These are phyloP conservation scores for Aspergillus ustus DNA, from an alignment of 2,329 filamentous ascomycete genomes.

Conservation along the genomic window DNA sequence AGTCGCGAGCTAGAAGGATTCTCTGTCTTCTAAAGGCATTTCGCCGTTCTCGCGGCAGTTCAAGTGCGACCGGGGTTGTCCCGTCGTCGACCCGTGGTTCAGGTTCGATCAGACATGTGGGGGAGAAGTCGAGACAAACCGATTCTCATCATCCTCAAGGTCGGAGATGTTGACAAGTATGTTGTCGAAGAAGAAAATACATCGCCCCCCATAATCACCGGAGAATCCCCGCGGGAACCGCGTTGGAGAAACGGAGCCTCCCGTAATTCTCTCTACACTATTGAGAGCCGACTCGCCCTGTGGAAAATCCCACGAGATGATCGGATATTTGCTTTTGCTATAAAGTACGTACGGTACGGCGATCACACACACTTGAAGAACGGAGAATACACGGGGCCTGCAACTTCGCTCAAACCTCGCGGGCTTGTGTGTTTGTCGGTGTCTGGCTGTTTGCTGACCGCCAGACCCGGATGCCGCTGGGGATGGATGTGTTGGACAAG, in stretches of 20 bases:
- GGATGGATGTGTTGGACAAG: neutral
- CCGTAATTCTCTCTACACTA: neutral
- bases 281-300: neutral
- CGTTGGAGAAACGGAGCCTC: conserved; percentile 13
- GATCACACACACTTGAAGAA: neutral
- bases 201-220: conserved; percentile 13
- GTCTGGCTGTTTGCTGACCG: conserved; percentile 14
- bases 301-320: conserved; percentile 17
- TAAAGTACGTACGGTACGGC: conserved; percentile 5
- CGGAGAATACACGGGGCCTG: neutral
- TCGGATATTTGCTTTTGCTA: conserved; percentile 3
- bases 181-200: neutral
- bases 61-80: neutral
- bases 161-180: neutral
- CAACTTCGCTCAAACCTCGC: neutral
- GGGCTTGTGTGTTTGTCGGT: neutral
- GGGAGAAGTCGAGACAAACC: no score
- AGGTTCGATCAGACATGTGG: conserved; percentile 1
- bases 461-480: neutral
- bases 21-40: conserved; percentile 9
- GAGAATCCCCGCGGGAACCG: conserved; percentile 24
- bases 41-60: neutral
- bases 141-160: neutral
- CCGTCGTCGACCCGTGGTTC: conserved; percentile 9
- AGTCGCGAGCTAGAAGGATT: conserved; percentile 8